A percentile compares a stretch with the other conserved stretches of the same genome.
Conservation (phyloP, 2,329 filamentous ascomycete genomes). For the Stagonosporopsis chrysanthemi region DNA sequence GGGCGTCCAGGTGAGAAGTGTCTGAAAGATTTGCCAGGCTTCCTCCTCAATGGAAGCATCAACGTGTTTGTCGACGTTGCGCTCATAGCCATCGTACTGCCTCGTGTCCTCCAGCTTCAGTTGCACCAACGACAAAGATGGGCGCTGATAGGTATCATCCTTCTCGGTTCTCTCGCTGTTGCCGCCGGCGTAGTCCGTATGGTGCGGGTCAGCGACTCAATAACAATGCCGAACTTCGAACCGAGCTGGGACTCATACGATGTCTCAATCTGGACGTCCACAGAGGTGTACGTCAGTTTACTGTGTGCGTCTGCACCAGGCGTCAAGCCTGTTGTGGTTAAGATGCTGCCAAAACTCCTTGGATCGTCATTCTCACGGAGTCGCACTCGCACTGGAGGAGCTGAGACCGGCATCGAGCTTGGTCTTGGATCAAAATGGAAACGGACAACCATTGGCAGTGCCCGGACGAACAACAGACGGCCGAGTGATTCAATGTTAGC, state of each 20-base stretch:
- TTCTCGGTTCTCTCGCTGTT: conserved; percentile 27
- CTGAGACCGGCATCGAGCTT: conserved; percentile 2
- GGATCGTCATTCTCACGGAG: conserved; percentile 21
- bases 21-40: conserved; percentile 16
- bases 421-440: conserved; percentile 25
- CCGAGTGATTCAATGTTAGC: conserved; percentile 12
- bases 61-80: conserved; percentile 27
- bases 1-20: conserved; percentile 27
- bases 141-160: conserved; percentile 27
- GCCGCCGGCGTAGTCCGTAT: conserved; percentile 30
- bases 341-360: conserved; percentile 30
- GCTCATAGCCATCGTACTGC: conserved; percentile 33
- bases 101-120: conserved; percentile 27
- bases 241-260: conserved; percentile 35
- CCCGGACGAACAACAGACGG: conserved; percentile 11
- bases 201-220: conserved; percentile 23
- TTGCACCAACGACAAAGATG: conserved; percentile 27
- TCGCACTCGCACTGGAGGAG: conserved; percentile 8
- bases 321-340: conserved; percentile 27
- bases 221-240: conserved; percentile 25
- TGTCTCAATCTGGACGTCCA: conserved; percentile 33
- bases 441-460: conserved; percentile 15
- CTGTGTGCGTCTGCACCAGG: conserved; percentile 34
- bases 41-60: conserved; percentile 24
- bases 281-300: conserved; percentile 31